A percentile compares a stretch with the other conserved stretches of the same genome.
These are phyloP conservation scores for Phytophthora pluvialis DNA, from an alignment of 352 stramenopile genomes.

Conservation along the genomic window DNA sequence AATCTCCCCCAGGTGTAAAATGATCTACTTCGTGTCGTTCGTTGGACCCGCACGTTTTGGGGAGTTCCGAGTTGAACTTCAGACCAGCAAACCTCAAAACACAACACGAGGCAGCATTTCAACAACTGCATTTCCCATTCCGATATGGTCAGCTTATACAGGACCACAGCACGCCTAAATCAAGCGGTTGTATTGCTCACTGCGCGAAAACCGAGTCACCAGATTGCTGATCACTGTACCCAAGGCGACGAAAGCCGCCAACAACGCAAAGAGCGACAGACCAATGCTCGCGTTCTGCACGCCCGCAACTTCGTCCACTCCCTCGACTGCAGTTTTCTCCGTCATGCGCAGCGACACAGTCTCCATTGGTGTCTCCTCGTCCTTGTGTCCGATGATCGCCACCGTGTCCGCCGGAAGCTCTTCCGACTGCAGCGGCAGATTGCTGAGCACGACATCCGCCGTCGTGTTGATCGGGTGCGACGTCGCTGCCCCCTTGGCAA, in stretches of 20 bases:
- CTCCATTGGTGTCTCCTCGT: constrained; percentile 10
- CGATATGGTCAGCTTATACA: too few species aligned
- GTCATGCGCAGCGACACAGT: constrained; percentile 13
- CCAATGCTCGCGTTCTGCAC: constrained; percentile 6
- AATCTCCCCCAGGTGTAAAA: too few species aligned
- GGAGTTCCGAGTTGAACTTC: too few species aligned
- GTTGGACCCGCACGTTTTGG: too few species aligned
- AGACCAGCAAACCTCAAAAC: background rate
- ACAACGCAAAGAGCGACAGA: constrained; percentile 24
- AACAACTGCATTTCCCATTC: background rate
- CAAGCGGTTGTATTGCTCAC: constrained; percentile 34
- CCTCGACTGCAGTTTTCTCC: background rate
- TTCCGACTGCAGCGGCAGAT: constrained; percentile 49
- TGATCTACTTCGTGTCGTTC: too few species aligned
- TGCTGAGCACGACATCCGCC: constrained; percentile 64
- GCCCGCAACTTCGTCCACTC: background rate
- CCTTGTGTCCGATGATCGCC: constrained; percentile 1
- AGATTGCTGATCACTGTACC: constrained; percentile 39
- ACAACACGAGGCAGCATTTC: background rate
- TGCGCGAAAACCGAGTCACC: constrained; percentile 35
- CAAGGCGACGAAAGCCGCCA: constrained; percentile 43
- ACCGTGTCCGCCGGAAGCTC: constrained; percentile 36
- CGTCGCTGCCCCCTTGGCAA: too few species aligned
- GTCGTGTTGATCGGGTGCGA: constrained; percentile 50
- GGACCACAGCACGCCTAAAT: constrained; percentile 14